phyloP scores from a whole-genome alignment of 140 eudicot species.

The Flaveria floridana region DNA sequence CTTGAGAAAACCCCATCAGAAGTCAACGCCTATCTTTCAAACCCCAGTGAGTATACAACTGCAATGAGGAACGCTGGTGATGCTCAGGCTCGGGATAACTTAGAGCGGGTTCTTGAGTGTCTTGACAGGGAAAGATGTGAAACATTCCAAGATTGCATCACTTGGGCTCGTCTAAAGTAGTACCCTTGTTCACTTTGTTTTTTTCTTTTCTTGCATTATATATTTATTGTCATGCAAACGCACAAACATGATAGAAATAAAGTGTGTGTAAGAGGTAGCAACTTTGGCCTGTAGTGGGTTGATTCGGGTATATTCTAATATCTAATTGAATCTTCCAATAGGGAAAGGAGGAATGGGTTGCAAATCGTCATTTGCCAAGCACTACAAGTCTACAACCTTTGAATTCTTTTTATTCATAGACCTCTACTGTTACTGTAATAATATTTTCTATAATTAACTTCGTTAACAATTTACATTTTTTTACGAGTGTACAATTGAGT shows the following conservation, averaged over 20 bases:
- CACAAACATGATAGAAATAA: conserved; percentile 2
- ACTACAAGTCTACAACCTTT: background rate
- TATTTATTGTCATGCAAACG: background rate
- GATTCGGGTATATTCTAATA: background rate
- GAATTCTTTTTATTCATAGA: background rate
- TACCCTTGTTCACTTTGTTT: background rate
- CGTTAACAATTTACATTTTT: background rate
- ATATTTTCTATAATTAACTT: background rate
- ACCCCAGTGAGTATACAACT: conserved; percentile 49
- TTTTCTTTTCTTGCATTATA: background rate
- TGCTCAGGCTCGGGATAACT: conserved; percentile 59
- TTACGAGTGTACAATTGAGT: background rate
- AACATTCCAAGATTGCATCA: conserved; percentile 58
- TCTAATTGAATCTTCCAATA: background rate
- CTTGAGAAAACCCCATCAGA: conserved; percentile 77
- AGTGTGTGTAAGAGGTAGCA: background rate
- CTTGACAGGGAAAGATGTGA: conserved; percentile 55
- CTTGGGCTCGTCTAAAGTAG: conserved; percentile 62
- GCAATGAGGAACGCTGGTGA: conserved; percentile 64
- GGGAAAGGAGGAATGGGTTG: background rate
- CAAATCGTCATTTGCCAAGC: background rate
- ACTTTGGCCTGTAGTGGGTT: background rate
- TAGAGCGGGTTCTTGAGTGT: conserved; percentile 63
- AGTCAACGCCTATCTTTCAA: conserved; percentile 54
- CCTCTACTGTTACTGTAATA: background rate